Percentiles rank a stretch among this genome's conserved stretches.
Conservation (phyloP, 2,329 filamentous ascomycete genomes). For the Epichloe scottii region DNA sequence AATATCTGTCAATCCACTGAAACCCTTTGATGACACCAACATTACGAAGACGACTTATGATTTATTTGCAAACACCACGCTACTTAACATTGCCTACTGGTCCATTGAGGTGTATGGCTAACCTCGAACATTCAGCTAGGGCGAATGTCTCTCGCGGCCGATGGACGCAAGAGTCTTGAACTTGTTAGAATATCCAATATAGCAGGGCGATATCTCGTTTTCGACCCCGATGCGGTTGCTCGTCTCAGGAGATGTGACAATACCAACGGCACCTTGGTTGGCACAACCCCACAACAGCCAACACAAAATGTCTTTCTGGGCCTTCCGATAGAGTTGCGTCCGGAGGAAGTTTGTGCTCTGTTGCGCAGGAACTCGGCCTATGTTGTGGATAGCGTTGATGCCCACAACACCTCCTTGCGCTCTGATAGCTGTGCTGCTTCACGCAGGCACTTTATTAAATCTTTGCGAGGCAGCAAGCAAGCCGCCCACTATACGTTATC, state of each 20-base stretch:
- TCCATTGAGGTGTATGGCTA: background rate
- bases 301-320: conserved; percentile 93
- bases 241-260: conserved; percentile 67
- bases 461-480: conserved; percentile 32
- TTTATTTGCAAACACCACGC: background rate
- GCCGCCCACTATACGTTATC: conserved; percentile 27
- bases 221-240: conserved; percentile 71
- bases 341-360: conserved; percentile 75
- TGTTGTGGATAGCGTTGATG: conserved; percentile 65
- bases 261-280: conserved; percentile 76
- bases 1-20: conserved; percentile 52
- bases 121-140: background rate
- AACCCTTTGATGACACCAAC: conserved; percentile 30
- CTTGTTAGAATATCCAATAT: conserved; percentile 72
- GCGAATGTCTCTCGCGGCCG: background rate
- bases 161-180: background rate
- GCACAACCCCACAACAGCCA: conserved; percentile 80
- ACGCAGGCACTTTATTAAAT: conserved; percentile 51
- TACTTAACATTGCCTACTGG: background rate
- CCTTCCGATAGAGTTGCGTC: conserved; percentile 76
- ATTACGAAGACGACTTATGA: conserved; percentile 35
- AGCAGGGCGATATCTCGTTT: conserved; percentile 73
- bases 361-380: conserved; percentile 66
- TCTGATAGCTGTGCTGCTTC: conserved; percentile 39
- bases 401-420: conserved; percentile 54